Percentiles rank a stretch among this genome's conserved stretches.
phyloP scores from a whole-genome alignment of 257 asterid species.

The Gentiana macrophylla region DNA sequence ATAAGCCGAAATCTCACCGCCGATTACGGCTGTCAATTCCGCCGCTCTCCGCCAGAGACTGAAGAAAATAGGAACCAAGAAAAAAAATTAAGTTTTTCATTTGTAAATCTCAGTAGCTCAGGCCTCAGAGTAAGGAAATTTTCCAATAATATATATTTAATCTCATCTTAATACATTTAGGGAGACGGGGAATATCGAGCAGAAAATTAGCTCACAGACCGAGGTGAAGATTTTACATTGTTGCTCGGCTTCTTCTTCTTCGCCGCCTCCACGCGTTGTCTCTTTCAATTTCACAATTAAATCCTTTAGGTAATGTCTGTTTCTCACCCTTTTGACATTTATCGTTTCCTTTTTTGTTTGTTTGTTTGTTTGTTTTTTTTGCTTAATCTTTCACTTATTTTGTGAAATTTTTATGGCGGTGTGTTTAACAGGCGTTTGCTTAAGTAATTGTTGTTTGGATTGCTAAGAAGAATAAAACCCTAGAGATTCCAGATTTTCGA shows the following conservation, averaged over 20 bases:
- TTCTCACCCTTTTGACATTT: background rate
- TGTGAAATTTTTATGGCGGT: background rate
- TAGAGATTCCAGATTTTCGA: background rate
- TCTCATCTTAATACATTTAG: background rate
- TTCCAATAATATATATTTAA: no score
- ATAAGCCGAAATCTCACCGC: background rate
- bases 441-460: background rate
- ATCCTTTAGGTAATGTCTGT: background rate
- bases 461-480: background rate
- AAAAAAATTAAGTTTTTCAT: background rate
- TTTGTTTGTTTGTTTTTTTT: background rate
- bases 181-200: conserved; percentile 5
- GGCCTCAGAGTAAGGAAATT: background rate
- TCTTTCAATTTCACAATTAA: no score
- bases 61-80: background rate
- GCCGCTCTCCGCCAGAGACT: background rate
- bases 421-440: no score
- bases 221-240: conserved; percentile 11
- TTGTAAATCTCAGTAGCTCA: background rate
- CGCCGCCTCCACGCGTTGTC: conserved; percentile 1
- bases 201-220: background rate
- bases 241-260: conserved; percentile 9
- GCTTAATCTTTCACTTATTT: background rate
- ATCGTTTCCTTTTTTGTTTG: background rate
- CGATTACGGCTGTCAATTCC: background rate